Base-by-base conservation (phyloP, 768 basidiomycete genomes). In the Kwoniella newhampshirensis region DNA sequence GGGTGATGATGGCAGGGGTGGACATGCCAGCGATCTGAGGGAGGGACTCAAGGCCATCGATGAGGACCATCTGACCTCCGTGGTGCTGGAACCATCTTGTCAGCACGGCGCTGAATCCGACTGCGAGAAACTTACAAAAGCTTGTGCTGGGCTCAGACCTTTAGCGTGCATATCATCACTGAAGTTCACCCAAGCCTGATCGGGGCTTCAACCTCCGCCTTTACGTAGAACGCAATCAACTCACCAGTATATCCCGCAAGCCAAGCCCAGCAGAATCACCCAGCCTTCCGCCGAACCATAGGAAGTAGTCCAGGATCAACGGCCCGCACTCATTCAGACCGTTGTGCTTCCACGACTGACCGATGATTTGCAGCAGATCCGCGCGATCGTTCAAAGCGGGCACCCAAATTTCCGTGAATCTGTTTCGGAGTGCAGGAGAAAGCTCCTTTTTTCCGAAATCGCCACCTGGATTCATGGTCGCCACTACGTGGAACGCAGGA, bases 401-500 rank as follows among this genome's bases (percentile, higher is more conserved):
- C 0, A 99, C 96, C 94, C 96, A 99, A 28, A 99, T 94, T 75
- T 99, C 96, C 3, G 96, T 99, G 78, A 99, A 99, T 4, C 96
- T 85, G 77, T 98, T 99, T 18, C 96, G 85, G 36, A 99, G 80
- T 0, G 96, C 96, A 28, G 93, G 94, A 1, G 96, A 98, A 1
- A 99, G 80, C 72, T 99, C 96, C 74, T 98, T 99, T 81, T 99
- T 99, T 21, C 96, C 96, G 67, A 93, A 98, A 70, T 99, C 96
- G 13, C 96, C 96, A 18, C 96, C 96, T 0, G 96, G 96, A 74
- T 99, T 99, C 96, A 99, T 99, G 2, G 96, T 98, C 2, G 96
- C 91, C 0, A 97, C 80, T 35, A 99, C 84, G 73, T 92, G 87
- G 81, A 99, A 99, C 1, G 77, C 78, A 3, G 81, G 78, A 6